These are phyloP conservation scores for Wickerhamiella musiphila DNA, from an alignment of 805 yeast genomes.

Conservation along the genomic window DNA sequence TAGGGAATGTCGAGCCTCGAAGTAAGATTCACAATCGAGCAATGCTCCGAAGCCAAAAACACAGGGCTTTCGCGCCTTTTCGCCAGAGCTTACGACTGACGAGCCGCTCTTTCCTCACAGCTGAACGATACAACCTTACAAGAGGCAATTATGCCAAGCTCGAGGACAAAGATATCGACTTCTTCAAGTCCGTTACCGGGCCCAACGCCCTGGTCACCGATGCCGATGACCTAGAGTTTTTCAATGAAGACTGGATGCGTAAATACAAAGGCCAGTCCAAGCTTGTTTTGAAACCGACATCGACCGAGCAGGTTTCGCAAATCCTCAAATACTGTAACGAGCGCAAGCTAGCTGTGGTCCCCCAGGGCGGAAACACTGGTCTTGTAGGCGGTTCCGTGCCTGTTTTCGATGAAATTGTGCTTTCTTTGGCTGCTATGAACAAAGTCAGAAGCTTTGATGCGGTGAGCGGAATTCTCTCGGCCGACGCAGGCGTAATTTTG, in stretches of 20 bases:
- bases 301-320: constrained; percentile 55
- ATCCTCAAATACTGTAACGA: constrained; percentile 71
- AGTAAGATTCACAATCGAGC: background rate
- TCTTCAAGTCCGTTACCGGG: constrained; percentile 44
- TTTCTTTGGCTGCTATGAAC: constrained; percentile 54
- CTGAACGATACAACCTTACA: constrained; percentile 45
- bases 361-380: constrained; percentile 95
- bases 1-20: background rate
- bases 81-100: too few relatives aligned
- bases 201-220: constrained; percentile 27
- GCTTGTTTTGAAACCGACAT: constrained; percentile 64
- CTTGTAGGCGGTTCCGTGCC: constrained; percentile 90
- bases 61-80: too few relatives aligned
- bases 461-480: constrained; percentile 66
- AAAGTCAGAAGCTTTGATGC: constrained; percentile 64
- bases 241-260: constrained; percentile 86
- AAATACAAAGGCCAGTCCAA: constrained; percentile 75
- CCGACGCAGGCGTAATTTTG: constrained; percentile 77
- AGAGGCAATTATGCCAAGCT: constrained; percentile 35
- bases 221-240: constrained; percentile 45
- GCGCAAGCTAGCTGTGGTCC: constrained; percentile 65
- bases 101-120: too few relatives aligned
- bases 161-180: constrained; percentile 36
- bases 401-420: constrained; percentile 72
- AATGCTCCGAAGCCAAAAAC: too few relatives aligned